Conservation (phyloP, 805 yeast genomes). For the Cyberlindnera euphorbiiphila region DNA sequence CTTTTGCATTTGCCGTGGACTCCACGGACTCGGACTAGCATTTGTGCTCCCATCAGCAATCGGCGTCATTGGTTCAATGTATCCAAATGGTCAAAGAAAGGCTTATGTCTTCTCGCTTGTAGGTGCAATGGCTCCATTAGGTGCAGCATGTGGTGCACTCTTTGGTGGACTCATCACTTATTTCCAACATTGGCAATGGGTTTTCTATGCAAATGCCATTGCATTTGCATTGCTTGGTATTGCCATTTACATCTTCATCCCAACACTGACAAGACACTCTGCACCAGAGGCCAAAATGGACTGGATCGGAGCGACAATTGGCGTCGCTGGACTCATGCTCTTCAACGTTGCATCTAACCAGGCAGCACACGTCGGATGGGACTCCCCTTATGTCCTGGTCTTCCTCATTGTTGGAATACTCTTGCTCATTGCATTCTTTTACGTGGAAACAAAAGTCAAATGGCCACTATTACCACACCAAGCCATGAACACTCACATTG, state of each 20-base stretch:
- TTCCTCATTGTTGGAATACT: conserved; percentile 49
- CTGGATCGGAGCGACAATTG: conserved; percentile 50
- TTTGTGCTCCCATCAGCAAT: conserved; percentile 55
- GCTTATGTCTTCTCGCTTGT: conserved; percentile 50
- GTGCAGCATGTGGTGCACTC: conserved; percentile 51
- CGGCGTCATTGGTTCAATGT: conserved; percentile 48
- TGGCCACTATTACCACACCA: conserved; percentile 53
- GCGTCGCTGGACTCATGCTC: conserved; percentile 56
- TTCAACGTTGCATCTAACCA: conserved; percentile 73
- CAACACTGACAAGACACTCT: conserved; percentile 25
- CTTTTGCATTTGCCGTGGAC: conserved; percentile 50
- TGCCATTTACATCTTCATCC: conserved; percentile 32
- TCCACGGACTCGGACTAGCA: conserved; percentile 63
- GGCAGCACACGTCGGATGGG: conserved; percentile 73
- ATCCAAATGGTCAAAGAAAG: conserved; percentile 44
- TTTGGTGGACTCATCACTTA: conserved; percentile 47
- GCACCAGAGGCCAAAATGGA: conserved; percentile 36
- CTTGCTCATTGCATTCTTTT: conserved; percentile 41
- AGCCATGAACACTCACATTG: conserved; percentile 41
- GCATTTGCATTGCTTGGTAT: conserved; percentile 31
- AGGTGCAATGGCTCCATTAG: conserved; percentile 60
- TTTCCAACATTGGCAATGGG: conserved; percentile 48
- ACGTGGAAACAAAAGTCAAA: conserved; percentile 41
- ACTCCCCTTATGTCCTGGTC: conserved; percentile 50
- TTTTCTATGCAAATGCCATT: conserved; percentile 40